Base-by-base conservation (phyloP, 441 rosid genomes). In the Hura crepitans region DNA sequence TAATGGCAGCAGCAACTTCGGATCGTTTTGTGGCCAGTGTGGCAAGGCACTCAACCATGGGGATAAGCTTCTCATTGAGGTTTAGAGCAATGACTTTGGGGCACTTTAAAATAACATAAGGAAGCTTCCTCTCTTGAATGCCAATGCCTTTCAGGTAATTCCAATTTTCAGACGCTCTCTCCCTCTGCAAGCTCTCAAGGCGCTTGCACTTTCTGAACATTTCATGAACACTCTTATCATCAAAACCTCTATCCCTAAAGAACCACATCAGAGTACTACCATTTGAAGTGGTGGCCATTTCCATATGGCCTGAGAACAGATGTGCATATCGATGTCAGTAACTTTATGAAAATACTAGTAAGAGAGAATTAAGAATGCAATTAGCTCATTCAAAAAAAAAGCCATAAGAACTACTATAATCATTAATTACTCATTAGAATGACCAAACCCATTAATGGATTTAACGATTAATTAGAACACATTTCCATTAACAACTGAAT, bases 131-230 rank as follows among this genome's bases (percentile, higher is more conserved):
- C 74, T 94, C 94, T 72, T 82, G 88, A 77, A 92, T 92, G 49
- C 99, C 99, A 53, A 85, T 73, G 79, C 82, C 82, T 70, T 62
- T 84, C 57, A 94, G 73, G 83, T 90, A 92, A 62, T 76, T 80
- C 99, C 99, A 94, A 72, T 87, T 94, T 68, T 89, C 85, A 10
- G 99, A 85, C 57, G 97, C 97, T 45, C 80, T 75, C 47, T 92
- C 97, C 65, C 54, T 81, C 39, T 84, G 84, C 8, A 87, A 79
- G 2, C 81, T 82, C 22, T 85, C 81, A 13, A 94, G 88, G 17
- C 92, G 94, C 84, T 90, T 90, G 86, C 99, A 94, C 76, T 80
- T 90, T 50, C 65, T 89, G 68, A 90, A 78, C 96, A 94, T 86
- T 65, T 87, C 82, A 20, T 75, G 70, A 70, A 94, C 85, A 53